A percentile compares a stretch with the other conserved stretches of the same genome.
Conservation (phyloP, 495 filamentous ascomycete genomes). For the Cudoniella acicularis region DNA sequence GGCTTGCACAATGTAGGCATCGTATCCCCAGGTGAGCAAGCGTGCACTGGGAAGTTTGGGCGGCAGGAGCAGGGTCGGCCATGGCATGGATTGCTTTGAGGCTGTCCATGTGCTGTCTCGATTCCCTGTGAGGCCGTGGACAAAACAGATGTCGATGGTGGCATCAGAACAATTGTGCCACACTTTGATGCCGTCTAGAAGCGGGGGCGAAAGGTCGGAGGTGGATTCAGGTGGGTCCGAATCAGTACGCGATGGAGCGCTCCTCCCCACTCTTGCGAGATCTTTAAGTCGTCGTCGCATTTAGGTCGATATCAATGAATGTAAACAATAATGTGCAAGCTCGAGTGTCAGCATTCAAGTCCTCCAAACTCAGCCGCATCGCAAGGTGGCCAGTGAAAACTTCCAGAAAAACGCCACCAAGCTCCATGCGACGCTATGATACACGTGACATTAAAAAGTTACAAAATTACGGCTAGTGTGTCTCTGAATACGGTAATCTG, state of each 20-base stretch:
- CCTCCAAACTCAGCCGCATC: constrained; percentile 10
- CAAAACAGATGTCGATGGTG: constrained; percentile 33
- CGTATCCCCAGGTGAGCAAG: constrained; percentile 30
- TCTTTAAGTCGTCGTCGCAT: constrained; percentile 16
- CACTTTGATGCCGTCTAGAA: too few relatives aligned
- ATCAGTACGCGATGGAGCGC: constrained; percentile 13
- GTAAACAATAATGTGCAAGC: constrained; percentile 14
- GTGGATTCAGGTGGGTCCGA: constrained; percentile 17
- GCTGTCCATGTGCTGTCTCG: constrained; percentile 30
- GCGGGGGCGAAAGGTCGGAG: constrained; percentile 12
- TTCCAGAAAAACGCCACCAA: not conserved
- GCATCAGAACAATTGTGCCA: too few relatives aligned
- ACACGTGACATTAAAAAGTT: not conserved
- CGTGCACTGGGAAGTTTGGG: constrained; percentile 22
- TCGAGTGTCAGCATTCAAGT: constrained; percentile 18
- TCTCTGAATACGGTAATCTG: not conserved
- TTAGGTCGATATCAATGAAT: constrained; percentile 19
- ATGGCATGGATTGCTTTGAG: constrained; percentile 13
- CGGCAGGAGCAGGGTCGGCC: constrained; percentile 29
- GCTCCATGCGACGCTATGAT: not conserved
- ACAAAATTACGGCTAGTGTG: not conserved
- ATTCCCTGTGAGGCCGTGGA: constrained; percentile 33
- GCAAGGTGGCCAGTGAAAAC: constrained; percentile 13
- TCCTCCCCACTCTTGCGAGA: constrained; percentile 13
- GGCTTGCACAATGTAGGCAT: constrained; percentile 25